phyloP scores from a whole-genome alignment of 129 eudicot species.

The Flaveria linearis region DNA sequence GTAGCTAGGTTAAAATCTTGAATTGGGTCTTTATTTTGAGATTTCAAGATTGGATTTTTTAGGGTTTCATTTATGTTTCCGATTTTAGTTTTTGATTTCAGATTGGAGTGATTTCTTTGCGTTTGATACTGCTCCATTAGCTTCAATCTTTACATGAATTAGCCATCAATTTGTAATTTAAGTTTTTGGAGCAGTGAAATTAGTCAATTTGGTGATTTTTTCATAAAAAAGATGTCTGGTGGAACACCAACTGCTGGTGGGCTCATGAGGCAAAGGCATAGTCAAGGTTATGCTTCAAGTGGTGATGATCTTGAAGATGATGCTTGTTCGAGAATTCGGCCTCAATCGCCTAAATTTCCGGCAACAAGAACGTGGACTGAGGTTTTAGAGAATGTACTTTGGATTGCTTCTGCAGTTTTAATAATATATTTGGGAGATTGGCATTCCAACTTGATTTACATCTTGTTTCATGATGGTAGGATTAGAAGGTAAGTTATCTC shows the following conservation, averaged over 20 bases:
- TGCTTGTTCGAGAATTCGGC: conserved; percentile 65
- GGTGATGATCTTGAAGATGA: conserved; percentile 95
- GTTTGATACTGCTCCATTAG: conserved; percentile 29
- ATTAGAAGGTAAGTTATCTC: conserved; percentile 63
- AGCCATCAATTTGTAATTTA: not conserved
- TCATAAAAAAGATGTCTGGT: conserved; percentile 55
- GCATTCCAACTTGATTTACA: conserved; percentile 62
- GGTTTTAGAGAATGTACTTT: conserved; percentile 70
- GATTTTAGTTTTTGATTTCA: not conserved
- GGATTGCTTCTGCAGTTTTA: conserved; percentile 80
- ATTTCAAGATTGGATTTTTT: conserved; percentile 13
- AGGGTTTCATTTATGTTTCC: conserved; percentile 18
- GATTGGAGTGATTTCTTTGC: not conserved
- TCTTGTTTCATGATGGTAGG: conserved; percentile 70
- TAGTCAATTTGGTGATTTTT: not conserved
- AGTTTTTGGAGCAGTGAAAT: conserved; percentile 28
- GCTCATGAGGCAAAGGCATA: conserved; percentile 81
- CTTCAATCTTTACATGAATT: conserved; percentile 13
- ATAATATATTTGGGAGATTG: conserved; percentile 77
- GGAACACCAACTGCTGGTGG: conserved; percentile 83
- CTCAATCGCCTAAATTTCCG: conserved; percentile 48
- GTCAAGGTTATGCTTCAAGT: conserved; percentile 85
- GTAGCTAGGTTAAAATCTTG: conserved; percentile 36
- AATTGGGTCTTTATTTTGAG: not conserved
- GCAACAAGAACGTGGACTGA: conserved; percentile 63